These are phyloP conservation scores for Histomonas meleagridis DNA, from an alignment of 208 protist genomes.

Conservation along the genomic window DNA sequence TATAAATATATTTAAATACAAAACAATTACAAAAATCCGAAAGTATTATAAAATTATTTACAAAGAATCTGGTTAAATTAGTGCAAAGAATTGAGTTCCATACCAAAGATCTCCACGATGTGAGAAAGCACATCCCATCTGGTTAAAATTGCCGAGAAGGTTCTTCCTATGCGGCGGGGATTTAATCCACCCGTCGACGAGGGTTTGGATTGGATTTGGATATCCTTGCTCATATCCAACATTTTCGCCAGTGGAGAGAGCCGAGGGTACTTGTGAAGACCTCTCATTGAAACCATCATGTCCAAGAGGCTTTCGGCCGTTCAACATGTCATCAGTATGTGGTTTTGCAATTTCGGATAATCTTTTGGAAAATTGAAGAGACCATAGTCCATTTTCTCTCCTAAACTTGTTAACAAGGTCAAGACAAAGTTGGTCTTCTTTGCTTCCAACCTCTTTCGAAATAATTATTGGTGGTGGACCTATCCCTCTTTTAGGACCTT, in stretches of 20 bases:
- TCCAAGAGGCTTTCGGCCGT: not conserved
- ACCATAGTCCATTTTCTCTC: not conserved
- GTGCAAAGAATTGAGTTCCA: not conserved
- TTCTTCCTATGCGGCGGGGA: not conserved
- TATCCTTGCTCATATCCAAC: not conserved
- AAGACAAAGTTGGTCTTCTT: not conserved
- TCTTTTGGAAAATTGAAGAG: not conserved
- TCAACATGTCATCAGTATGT: not conserved
- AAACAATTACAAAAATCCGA: no score
- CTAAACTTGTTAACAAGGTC: not conserved
- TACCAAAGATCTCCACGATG: not conserved
- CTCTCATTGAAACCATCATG: not conserved
- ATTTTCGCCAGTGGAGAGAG: not conserved
- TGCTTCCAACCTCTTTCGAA: not conserved
- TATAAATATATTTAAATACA: no score
- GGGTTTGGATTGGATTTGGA: not conserved
- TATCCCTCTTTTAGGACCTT: not conserved
- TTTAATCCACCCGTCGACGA: not conserved
- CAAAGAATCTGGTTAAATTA: no score
- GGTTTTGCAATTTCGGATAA: not conserved
- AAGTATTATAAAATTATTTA: no score
- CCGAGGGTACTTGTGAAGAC: not conserved
- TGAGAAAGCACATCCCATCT: not conserved
- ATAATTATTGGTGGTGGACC: not conserved
- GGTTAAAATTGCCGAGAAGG: not conserved